Percentiles rank a stretch among this genome's conserved stretches.
These are phyloP conservation scores for Austroboletus eburneus DNA, from an alignment of 768 basidiomycete species.

Conservation along the genomic window DNA sequence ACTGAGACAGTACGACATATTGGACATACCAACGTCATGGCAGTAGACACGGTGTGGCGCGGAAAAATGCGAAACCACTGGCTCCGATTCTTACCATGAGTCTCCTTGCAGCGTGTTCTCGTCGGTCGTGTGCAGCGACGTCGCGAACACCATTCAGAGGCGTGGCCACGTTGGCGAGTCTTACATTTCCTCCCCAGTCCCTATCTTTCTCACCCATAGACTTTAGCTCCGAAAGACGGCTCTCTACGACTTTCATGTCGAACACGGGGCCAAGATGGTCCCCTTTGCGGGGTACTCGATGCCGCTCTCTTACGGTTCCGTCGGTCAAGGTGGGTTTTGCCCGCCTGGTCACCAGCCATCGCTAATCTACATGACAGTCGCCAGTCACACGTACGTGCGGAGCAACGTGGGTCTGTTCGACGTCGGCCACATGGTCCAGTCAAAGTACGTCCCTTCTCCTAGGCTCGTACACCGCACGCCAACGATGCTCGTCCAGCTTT, in stretches of 20 bases:
- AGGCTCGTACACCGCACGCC: not conserved
- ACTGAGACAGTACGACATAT: too few species aligned
- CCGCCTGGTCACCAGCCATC: too few species aligned
- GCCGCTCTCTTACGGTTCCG: conserved; percentile 82
- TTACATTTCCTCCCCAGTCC: not conserved
- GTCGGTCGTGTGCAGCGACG: too few species aligned
- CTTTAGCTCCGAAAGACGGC: conserved; percentile 57
- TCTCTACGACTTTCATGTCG: conserved; percentile 85
- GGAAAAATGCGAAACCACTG: too few species aligned
- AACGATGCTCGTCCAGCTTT: conserved; percentile 48
- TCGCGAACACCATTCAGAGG: conserved; percentile 4
- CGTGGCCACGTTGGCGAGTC: conserved; percentile 20
- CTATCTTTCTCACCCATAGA: not conserved
- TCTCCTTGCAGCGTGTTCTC: not conserved
- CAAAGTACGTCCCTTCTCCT: conserved; percentile 47
- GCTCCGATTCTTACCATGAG: too few species aligned
- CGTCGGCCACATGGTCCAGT: conserved; percentile 98
- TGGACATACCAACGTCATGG: too few species aligned
- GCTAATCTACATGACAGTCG: conserved; percentile 63
- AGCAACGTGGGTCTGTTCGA: conserved; percentile 85
- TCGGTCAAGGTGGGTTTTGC: conserved; percentile 64
- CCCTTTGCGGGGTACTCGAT: conserved; percentile 94
- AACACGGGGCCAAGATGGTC: conserved; percentile 88
- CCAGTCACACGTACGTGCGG: conserved; percentile 88
- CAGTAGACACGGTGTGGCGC: too few species aligned